Evolutionary conservation across 139 green algal species (phyloP).

Genomic region (Micractinium sp.): DNA sequence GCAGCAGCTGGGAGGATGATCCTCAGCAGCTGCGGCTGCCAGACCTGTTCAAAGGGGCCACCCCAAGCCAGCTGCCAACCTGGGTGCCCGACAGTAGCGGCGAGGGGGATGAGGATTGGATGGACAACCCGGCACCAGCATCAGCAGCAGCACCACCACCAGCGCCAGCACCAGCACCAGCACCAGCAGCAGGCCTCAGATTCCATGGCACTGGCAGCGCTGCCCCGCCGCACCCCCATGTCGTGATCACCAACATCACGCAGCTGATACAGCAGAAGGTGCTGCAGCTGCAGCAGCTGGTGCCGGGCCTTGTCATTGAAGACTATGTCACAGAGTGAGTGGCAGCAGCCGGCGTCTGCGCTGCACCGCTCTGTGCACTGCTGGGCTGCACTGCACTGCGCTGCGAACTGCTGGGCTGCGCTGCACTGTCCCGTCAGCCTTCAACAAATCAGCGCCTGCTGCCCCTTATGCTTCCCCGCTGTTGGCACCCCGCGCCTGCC

Average conservation of each 20-base stretch:
- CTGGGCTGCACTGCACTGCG: not conserved
- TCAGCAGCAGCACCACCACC: not conserved
- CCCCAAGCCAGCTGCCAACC: not conserved
- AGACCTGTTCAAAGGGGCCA: constrained; percentile 2
- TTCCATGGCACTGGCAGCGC: not conserved
- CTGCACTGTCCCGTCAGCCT: not conserved
- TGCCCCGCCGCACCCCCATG: not conserved
- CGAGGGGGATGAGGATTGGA: not conserved
- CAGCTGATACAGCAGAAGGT: not conserved
- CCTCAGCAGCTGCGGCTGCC: not conserved
- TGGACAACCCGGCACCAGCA: not conserved
- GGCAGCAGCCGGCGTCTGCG: not conserved
- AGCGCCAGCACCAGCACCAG: not conserved
- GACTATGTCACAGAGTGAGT: constrained; percentile 12
- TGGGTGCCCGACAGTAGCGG: not conserved
- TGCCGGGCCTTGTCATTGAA: not conserved
- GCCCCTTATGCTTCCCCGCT: not conserved
- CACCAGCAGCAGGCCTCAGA: not conserved
- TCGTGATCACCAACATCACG: not conserved
- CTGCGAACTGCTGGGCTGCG: not conserved
- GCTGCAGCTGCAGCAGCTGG: not conserved
- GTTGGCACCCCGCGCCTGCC: not conserved
- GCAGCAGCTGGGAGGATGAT: not conserved
- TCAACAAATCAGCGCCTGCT: not conserved
- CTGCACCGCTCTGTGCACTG: not conserved